A percentile compares a stretch with the other conserved stretches of the same genome.
These are phyloP conservation scores for Moesziomyces parantarcticus DNA, from an alignment of 1,284 basidiomycete genomes.

Conservation along the genomic window DNA sequence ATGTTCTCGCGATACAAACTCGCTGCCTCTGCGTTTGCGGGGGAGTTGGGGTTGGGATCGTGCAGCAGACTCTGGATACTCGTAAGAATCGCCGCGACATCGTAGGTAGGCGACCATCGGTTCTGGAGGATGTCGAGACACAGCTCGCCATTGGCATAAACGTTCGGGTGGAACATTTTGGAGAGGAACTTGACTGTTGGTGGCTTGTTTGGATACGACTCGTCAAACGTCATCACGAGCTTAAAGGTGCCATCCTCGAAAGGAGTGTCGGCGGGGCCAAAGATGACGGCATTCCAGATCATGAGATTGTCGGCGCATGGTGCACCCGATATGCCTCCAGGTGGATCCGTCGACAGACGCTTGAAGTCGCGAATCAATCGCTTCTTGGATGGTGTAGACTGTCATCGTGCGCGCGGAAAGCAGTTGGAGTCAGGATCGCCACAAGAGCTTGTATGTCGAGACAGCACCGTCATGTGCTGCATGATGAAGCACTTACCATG, in stretches of 20 bases:
- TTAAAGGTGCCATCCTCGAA: constrained; percentile 99
- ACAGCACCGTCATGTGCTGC: too few relatives aligned
- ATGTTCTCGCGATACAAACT: constrained; percentile 96
- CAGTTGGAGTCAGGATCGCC: neutral
- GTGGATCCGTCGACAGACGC: constrained; percentile 89
- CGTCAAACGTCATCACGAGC: constrained; percentile 92
- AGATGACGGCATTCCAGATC: constrained; percentile 99
- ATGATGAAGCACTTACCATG: too few relatives aligned
- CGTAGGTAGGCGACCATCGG: constrained; percentile 97
- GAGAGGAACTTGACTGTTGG: constrained; percentile 96
- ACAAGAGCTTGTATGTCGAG: neutral
- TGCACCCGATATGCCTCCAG: constrained; percentile 93
- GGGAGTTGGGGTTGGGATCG: constrained; percentile 94
- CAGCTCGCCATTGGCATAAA: constrained; percentile 96
- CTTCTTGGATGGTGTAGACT: constrained; percentile 67
- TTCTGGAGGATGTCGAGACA: constrained; percentile 98
- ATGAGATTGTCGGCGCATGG: constrained; percentile 98
- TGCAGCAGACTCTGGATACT: constrained; percentile 94
- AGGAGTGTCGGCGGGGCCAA: constrained; percentile 96
- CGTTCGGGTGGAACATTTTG: constrained; percentile 99
- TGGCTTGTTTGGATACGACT: constrained; percentile 97
- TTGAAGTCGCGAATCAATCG: constrained; percentile 76
- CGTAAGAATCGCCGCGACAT: constrained; percentile 96
- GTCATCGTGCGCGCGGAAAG: neutral
- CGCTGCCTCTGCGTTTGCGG: constrained; percentile 96